A percentile compares a stretch with the other conserved stretches of the same genome.
These are phyloP conservation scores for Nakataea oryzae DNA, from an alignment of 2,329 filamentous ascomycete genomes.

Conservation along the genomic window DNA sequence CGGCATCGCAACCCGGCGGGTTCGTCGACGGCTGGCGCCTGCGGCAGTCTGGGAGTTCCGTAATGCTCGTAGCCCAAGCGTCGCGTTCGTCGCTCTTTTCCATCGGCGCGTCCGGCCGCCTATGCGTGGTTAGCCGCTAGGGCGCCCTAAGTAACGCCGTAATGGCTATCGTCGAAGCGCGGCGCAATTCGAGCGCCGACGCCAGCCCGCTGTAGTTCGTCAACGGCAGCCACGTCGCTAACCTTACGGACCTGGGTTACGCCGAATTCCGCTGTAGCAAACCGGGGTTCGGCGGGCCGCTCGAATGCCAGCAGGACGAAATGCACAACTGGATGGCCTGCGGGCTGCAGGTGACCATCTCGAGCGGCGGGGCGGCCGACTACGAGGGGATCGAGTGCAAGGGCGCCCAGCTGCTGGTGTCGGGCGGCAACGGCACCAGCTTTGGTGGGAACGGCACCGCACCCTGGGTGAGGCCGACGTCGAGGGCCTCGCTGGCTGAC, in stretches of 20 bases:
- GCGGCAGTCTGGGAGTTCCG: slow-evolving; percentile 14
- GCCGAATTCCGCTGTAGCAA: slow-evolving; percentile 12
- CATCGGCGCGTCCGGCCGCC: slow-evolving; percentile 14
- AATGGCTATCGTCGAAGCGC: slow-evolving; percentile 16
- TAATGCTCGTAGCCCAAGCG: slow-evolving; percentile 15
- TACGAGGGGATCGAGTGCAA: slow-evolving; percentile 1
- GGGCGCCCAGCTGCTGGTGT: background rate
- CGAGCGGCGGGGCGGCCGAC: slow-evolving; percentile 5
- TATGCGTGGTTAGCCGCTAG: slow-evolving; percentile 14
- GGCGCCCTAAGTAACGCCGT: slow-evolving; percentile 10
- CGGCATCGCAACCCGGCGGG: slow-evolving; percentile 16
- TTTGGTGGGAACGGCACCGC: background rate
- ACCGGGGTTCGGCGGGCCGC: slow-evolving; percentile 5
- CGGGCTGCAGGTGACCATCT: slow-evolving; percentile 17
- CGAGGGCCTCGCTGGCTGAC: background rate
- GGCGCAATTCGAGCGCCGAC: slow-evolving; percentile 1
- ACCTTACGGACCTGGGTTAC: slow-evolving; percentile 13
- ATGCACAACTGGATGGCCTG: slow-evolving; percentile 18
- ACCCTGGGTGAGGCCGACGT: too few species aligned
- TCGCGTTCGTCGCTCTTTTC: slow-evolving; percentile 14
- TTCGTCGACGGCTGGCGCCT: slow-evolving; percentile 19
- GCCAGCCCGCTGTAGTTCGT: slow-evolving; percentile 17
- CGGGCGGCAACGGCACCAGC: background rate
- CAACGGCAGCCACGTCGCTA: slow-evolving; percentile 10
- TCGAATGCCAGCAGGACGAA: slow-evolving; percentile 12